Conservation (phyloP, 441 rosid species). For the Oxalis stricta region DNA sequence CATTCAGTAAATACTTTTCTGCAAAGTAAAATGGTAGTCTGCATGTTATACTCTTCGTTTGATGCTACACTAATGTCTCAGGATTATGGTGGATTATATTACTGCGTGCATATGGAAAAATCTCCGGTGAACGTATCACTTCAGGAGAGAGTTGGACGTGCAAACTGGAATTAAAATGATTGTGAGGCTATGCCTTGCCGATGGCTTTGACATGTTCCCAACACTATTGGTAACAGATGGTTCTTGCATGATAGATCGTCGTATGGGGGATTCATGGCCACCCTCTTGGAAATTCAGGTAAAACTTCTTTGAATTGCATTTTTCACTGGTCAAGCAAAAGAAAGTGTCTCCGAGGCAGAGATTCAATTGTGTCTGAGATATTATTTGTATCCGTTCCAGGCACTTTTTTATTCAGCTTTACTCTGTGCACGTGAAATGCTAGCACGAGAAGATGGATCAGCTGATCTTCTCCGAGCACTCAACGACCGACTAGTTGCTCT, state of each 20-base stretch:
- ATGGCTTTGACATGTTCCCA: slow-evolving; percentile 94
- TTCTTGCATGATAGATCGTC: slow-evolving; percentile 93
- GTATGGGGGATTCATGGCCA: slow-evolving; percentile 96
- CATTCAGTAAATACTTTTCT: too few species aligned
- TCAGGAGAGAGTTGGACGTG: slow-evolving; percentile 89
- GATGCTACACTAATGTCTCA: slow-evolving; percentile 14
- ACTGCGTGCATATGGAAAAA: slow-evolving; percentile 78
- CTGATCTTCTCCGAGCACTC: slow-evolving; percentile 72
- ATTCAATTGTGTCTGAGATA: slow-evolving; percentile 7
- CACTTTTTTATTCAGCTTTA: slow-evolving; percentile 81
- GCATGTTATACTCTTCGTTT: slow-evolving; percentile 4
- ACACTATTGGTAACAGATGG: slow-evolving; percentile 85
- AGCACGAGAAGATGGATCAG: slow-evolving; percentile 73
- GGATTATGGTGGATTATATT: slow-evolving; percentile 97
- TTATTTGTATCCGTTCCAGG: slow-evolving; percentile 28
- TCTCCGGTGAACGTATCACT: slow-evolving; percentile 70
- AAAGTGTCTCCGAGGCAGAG: too few species aligned
- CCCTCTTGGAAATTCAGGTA: slow-evolving; percentile 90
- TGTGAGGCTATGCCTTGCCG: slow-evolving; percentile 68
- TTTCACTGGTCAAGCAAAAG: background rate
- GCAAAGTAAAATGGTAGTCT: background rate
- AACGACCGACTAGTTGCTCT: slow-evolving; percentile 84
- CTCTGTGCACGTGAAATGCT: slow-evolving; percentile 83
- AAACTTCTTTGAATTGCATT: background rate
- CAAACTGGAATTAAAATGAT: slow-evolving; percentile 94